Evolutionary conservation across 1,284 basidiomycete species (phyloP), one percentile per base, ranked within the genome.

Genomic region (Ceratobasidium sp.): DNA sequence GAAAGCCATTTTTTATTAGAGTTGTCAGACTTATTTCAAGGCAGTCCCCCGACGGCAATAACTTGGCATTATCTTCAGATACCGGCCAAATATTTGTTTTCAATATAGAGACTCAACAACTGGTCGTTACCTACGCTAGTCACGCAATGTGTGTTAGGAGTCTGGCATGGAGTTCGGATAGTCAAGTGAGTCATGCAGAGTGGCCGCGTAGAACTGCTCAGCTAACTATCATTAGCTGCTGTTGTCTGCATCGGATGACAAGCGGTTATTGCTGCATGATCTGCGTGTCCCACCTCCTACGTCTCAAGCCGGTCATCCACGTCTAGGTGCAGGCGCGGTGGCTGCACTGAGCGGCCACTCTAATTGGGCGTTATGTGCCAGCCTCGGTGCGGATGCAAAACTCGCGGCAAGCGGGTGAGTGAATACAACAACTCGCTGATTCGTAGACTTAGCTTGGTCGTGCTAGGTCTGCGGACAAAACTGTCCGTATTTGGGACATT

Each of bases 401-500:
- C 87, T 95, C 15, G 92, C 91, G 4, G 88, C 94, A 15, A 95
- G 93, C 70, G 94, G 94, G 93, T 95, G 83, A 80, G 90, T 86
- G 1, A 66, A 9, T 33, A 66, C n/a, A 57, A 46, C 26, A 64
- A 65, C 15, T 64, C 64, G 26, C 38, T 64, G 42, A 23, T 46
- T n/a, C 26, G 26, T 42, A 23, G 66, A 44, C 40, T 52, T 3
- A 67, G 52, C 23, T 46, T 23, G 23, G 54, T 68, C 26, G 23
- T 20, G 38, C 44, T 80, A 94, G 94, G 15, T 94, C 94, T 61
- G 93, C 94, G 15, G 95, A 97, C 84, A 93, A 92, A 83, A 91
- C 91, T 1, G 91, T 95, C 81, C 95, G 95, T 83, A 90, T 96
- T 2, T 97, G 95, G 95, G 95, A 97, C 82, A 89, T 96, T 62